Evolutionary conservation across 768 basidiomycete species (phyloP), one percentile per base, ranked within the genome.

Genomic region (Royoungia palumana): DNA sequence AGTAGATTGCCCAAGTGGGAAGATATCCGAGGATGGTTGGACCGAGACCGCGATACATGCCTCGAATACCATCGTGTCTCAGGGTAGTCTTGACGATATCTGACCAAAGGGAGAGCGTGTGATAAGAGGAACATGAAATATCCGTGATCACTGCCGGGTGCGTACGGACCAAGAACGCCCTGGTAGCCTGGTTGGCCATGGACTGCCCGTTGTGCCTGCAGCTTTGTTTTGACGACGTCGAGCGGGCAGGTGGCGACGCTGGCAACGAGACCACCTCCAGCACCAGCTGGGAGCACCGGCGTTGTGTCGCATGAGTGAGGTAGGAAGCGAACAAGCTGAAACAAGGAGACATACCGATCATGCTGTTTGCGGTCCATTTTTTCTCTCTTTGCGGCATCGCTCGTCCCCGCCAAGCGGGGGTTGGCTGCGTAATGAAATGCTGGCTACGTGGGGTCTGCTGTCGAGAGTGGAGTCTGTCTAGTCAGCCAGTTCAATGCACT

Each of bases 1-100:
- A 98, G 68, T 97, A 98, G 59, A 98, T 98, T 21, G 94, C 96
- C 96, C 94, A 98, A 3, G 95, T 98, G 19, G 96, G 96, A 35
- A 98, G 81, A 71, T 99, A 98, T 13, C 96, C 96, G 8, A 94
- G 78, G 47, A 99, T 80, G 17, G 96, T 99, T 13, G 96, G 96
- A 17, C 95, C 94, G 17, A 99, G 78, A n/a, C 96, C 96, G 35
- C 96, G 83, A 70, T 99, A 99, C 52, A 97, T 75, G 13, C 96
- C 96, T 47, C 87, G 82, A 44, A 96, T 55, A 13, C 96, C 96
- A 50, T 89, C 79, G 45, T 80, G 73, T 55, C 65, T 60, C 58
- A 81, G 68, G 52, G 90, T 86, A 20, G 70, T 66, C 56, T 70
- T 73, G 46, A 82, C 66, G 37, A 80, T 87, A 51, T 80, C 81